Evolutionary conservation across 176 grass and related monocot species (phyloP), one percentile per base, ranked within the genome.

Genomic region (Themeda triandra): DNA sequence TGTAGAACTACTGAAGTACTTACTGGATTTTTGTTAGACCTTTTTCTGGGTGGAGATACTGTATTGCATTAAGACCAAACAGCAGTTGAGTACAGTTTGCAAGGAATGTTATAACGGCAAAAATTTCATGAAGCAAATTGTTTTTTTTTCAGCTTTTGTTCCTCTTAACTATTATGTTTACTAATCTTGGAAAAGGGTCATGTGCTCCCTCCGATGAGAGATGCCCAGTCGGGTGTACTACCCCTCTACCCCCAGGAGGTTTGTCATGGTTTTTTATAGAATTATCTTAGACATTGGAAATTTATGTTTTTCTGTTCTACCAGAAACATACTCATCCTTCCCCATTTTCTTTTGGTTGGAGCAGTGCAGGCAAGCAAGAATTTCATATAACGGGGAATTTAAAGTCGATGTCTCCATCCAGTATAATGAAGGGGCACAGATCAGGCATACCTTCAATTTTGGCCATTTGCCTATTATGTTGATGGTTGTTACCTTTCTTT

Each of bases 381-480:
- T 68, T 24, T 49, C 95, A 31, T 97, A 97, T 78, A 82, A 84
- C 7, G 95, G 95, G 11, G 95, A 89, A 71, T 92, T 97, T 58
- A 95, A 81, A 87, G 89, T 65, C 63, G 82, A 78, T 9, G 24
- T 90, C 14, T 19, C 67, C 70, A 80, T 95, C 63, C 91, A 98
- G 78, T 95, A 72, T 71, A 83, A 82, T 74, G 91, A 87, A 0
- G 86, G 77, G 63, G 51, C 91, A 54, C 18, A 69, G 56, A 80
- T 95, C 63, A 91, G 92, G 56, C 88, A 93, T 54, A 85, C 10
- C 53, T 85, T 93, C 80, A 95, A 79, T 84, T 98, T 95, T 70
- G 96, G 96, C 35, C 21, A 92, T 88, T 80, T 98, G 42, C 96
- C 96, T 36, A 95, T 98, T 82, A 98, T 98, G 96, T 80, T 98